Evolutionary conservation across 1,284 basidiomycete genomes (phyloP).

Genomic region (Moesziomyces parantarcticus): DNA sequence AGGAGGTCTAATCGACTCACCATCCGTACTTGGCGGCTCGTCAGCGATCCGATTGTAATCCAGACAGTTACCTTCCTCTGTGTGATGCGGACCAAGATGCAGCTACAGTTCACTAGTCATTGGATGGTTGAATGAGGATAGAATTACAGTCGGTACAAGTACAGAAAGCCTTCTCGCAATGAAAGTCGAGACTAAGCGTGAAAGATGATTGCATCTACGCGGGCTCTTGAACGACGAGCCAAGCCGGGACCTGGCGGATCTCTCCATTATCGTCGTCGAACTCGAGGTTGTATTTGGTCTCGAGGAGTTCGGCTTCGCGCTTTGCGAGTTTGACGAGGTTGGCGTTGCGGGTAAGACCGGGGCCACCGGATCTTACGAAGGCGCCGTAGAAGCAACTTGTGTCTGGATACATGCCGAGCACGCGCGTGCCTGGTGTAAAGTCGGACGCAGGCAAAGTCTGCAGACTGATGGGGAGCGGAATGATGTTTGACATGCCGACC

Average conservation of each 20-base stretch:
- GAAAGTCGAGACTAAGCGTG: not conserved
- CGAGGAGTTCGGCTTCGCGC: constrained; percentile 56
- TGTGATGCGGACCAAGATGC: not conserved
- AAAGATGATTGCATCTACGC: constrained; percentile 11
- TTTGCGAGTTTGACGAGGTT: constrained; percentile 41
- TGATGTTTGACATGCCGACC: constrained; percentile 52
- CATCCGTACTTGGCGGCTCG: not conserved
- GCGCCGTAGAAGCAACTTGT: constrained; percentile 67
- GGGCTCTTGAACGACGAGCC: constrained; percentile 63
- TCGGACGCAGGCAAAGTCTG: constrained; percentile 59
- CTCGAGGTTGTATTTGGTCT: constrained; percentile 61
- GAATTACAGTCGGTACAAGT: constrained; percentile 32
- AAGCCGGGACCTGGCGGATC: constrained; percentile 62
- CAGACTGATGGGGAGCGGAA: constrained; percentile 59
- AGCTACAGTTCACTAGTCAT: not conserved
- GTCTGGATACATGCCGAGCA: constrained; percentile 67
- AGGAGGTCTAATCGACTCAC: constrained; percentile 8
- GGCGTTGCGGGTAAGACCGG: constrained; percentile 40
- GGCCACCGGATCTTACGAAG: constrained; percentile 63
- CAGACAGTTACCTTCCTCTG: not conserved
- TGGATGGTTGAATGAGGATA: not conserved
- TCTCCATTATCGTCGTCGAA: constrained; percentile 66
- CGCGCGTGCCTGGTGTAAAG: constrained; percentile 56
- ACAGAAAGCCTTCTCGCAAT: not conserved
- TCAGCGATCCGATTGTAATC: not conserved